These are phyloP conservation scores for Brasilioporus rufonigricans DNA, from an alignment of 768 basidiomycete genomes.

Conservation along the genomic window DNA sequence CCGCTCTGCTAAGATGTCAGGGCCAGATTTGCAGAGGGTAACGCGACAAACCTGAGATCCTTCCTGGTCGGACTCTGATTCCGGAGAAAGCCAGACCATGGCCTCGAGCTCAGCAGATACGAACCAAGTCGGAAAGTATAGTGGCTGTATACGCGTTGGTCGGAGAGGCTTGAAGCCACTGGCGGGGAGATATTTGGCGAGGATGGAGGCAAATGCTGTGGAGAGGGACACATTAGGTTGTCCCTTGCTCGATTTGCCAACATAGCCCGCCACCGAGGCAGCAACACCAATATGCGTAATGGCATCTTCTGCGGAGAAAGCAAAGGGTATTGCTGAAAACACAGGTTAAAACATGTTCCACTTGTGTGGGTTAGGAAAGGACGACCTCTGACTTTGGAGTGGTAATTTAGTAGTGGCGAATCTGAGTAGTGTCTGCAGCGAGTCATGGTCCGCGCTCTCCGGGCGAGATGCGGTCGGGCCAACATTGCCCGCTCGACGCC, in stretches of 20 bases:
- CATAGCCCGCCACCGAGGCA: constrained; percentile 32
- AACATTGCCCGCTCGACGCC: constrained; percentile 14
- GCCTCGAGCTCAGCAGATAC: constrained; percentile 53
- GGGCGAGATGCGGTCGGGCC: constrained; percentile 7
- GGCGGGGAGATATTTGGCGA: constrained; percentile 38
- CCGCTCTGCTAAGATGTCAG: constrained; percentile 27
- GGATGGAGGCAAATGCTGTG: constrained; percentile 27
- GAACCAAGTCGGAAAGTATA: constrained; percentile 66
- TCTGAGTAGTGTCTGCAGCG: constrained; percentile 22
- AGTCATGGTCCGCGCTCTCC: background rate
- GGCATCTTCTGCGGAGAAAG: constrained; percentile 44
- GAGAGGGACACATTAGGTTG: constrained; percentile 19
- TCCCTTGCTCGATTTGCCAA: constrained; percentile 16
- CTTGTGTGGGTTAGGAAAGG: background rate
- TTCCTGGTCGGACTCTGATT: constrained; percentile 20
- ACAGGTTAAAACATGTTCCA: constrained; percentile 9
- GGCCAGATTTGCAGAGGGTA: background rate
- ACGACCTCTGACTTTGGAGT: constrained; percentile 41
- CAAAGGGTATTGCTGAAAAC: constrained; percentile 50
- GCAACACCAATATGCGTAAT: constrained; percentile 36
- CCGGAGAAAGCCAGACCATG: constrained; percentile 25
- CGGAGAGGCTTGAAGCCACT: constrained; percentile 38
- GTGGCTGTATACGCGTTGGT: constrained; percentile 47
- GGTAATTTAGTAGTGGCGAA: constrained; percentile 20
- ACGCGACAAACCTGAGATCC: constrained; percentile 23